Conservation (phyloP, 1,284 basidiomycete genomes). For the Ustilago tritici region DNA sequence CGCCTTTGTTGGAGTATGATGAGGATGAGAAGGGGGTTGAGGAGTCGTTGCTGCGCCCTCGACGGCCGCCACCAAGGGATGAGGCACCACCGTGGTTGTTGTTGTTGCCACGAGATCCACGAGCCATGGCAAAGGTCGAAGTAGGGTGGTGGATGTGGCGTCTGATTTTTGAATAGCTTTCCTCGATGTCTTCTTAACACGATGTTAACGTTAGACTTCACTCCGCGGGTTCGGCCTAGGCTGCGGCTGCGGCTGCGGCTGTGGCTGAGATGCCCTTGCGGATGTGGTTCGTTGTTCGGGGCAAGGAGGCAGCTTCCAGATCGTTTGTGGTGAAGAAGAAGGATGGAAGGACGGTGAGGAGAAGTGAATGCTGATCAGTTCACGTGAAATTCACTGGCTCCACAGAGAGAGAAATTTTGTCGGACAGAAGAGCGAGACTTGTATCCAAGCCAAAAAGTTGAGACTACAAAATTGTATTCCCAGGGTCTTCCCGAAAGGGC, state of each 20-base stretch:
- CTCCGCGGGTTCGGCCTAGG: too few relatives aligned
- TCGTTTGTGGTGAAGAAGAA: not conserved
- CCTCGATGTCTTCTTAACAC: too few relatives aligned
- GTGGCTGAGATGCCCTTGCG: too few relatives aligned
- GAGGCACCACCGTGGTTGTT: slow-evolving; percentile 7
- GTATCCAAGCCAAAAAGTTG: not conserved
- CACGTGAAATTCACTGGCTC: not conserved
- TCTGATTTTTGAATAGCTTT: too few relatives aligned
- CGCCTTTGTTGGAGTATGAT: slow-evolving; percentile 24
- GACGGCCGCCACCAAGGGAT: slow-evolving; percentile 18
- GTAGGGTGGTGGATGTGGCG: not conserved
- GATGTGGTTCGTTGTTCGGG: not conserved
- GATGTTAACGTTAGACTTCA: too few relatives aligned
- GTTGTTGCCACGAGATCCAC: not conserved
- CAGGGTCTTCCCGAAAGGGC: slow-evolving; percentile 26
- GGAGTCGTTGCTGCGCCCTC: slow-evolving; percentile 7
- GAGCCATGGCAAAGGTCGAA: not conserved
- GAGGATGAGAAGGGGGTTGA: slow-evolving; percentile 33
- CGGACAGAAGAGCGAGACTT: not conserved
- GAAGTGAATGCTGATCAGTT: not conserved
- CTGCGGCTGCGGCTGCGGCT: too few relatives aligned
- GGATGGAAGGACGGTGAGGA: not conserved
- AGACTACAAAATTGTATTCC: slow-evolving; percentile 20
- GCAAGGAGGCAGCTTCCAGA: not conserved
- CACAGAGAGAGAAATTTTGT: slow-evolving; percentile 17